Evolutionary conservation across 371 early-diverging fungal genomes (phyloP), one percentile per base, ranked within the genome.

Genomic region (Circinella umbellata): DNA sequence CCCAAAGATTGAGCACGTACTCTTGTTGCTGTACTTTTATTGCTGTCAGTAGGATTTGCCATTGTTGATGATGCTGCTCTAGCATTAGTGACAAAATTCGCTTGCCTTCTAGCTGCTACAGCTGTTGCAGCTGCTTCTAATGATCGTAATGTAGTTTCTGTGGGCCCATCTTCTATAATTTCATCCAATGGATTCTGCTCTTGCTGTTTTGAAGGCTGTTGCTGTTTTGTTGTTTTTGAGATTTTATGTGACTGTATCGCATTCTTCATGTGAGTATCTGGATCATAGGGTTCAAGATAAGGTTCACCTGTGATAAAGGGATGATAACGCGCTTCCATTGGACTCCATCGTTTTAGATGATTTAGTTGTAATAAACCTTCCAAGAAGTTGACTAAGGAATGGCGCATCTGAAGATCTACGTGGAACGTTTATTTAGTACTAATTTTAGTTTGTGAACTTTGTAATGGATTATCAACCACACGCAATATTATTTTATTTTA

Each of bases 241-340:
- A 34, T 18, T 34, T 57, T 57, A 2, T 53, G 49, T 34, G 34
- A 46, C 47, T 64, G 54, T 47, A 69, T 64, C 47, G 69, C 69
- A 9, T 5, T 34, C 48, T 72, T 70, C 54, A 72, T 70, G 18
- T 76, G 69, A 11, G 18, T 39, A n/a, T 79, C 76, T 5, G 91
- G 89, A 13, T 82, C 68, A 63, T 87, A 90, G 17, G 84, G 81
- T 1, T 88, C 90, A 8, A 76, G 78, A 49, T 88, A 94, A n/a
- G 84, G 84, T 66, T 94, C 91, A 11, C 95, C 95, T 0, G 97
- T 96, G 63, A 98, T 91, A 73, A 99, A 98, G 3, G 99, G 99
- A 70, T 99, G 99, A 69, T 92, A 79, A 15, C 89, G 81, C 6
- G 98, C 98, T 71, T 99, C 95, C 48, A 91, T 92, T 4, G 99